These are phyloP conservation scores for Candida maesae DNA, from an alignment of 805 yeast species.

Conservation along the genomic window DNA sequence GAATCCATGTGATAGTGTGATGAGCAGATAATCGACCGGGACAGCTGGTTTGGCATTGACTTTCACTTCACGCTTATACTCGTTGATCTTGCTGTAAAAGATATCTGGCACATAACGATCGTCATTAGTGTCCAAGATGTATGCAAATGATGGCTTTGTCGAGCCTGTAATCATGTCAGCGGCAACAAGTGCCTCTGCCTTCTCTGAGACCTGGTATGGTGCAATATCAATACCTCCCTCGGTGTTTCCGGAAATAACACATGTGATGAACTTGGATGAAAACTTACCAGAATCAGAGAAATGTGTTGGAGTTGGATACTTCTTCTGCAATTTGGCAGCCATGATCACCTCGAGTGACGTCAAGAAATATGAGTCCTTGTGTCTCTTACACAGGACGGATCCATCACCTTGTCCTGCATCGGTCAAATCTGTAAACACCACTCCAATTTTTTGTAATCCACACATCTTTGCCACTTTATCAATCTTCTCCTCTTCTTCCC, in stretches of 20 bases:
- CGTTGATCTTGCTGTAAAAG: conserved; percentile 78
- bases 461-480: conserved; percentile 51
- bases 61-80: conserved; percentile 85
- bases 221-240: conserved; percentile 87
- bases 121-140: conserved; percentile 67
- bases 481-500: conserved; percentile 50
- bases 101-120: conserved; percentile 92
- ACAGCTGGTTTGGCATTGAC: conserved; percentile 86
- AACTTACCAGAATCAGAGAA: conserved; percentile 61
- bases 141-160: conserved; percentile 85
- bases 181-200: conserved; percentile 81
- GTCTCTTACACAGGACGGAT: conserved; percentile 86
- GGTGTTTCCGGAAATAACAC: conserved; percentile 87
- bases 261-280: conserved; percentile 90
- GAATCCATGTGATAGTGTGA: conserved; percentile 90
- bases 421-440: conserved; percentile 82
- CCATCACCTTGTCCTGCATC: conserved; percentile 90
- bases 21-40: conserved; percentile 86
- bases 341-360: conserved; percentile 82
- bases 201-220: conserved; percentile 83
- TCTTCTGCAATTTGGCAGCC: conserved; percentile 75
- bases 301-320: conserved; percentile 57
- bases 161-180: conserved; percentile 87
- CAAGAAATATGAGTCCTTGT: conserved; percentile 83
- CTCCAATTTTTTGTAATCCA: conserved; percentile 73